phyloP scores from a whole-genome alignment of 2,329 filamentous ascomycete species.

The Aplosporella prunicola region DNA sequence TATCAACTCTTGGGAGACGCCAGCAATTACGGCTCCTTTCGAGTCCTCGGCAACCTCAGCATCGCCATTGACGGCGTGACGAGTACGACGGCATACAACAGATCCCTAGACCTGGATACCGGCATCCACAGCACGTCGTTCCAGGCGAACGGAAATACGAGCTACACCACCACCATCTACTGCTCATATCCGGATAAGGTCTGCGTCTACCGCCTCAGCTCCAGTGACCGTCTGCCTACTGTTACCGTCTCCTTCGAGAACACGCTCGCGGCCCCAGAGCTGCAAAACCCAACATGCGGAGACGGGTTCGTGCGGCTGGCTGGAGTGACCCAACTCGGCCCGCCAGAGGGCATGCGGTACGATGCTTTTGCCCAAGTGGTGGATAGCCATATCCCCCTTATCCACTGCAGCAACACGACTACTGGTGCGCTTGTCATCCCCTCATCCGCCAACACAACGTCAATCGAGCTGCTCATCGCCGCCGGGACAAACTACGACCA shows the following conservation, averaged over 20 bases:
- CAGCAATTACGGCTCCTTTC: slow-evolving; percentile 37
- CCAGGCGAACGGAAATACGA: slow-evolving; percentile 18
- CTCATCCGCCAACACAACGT: slow-evolving; percentile 14
- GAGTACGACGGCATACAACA: slow-evolving; percentile 27
- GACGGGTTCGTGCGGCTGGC: slow-evolving; percentile 23
- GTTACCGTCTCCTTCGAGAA: slow-evolving; percentile 38
- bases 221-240: slow-evolving; percentile 28
- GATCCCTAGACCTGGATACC: slow-evolving; percentile 36
- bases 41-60: slow-evolving; percentile 39
- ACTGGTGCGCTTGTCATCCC: slow-evolving; percentile 12
- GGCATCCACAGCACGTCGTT: slow-evolving; percentile 31
- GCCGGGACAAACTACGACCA: slow-evolving; percentile 43
- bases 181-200: slow-evolving; percentile 37
- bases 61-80: slow-evolving; percentile 28
- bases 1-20: slow-evolving; percentile 30
- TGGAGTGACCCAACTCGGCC: slow-evolving; percentile 32
- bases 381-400: slow-evolving; percentile 14
- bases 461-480: slow-evolving; percentile 34
- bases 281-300: slow-evolving; percentile 26
- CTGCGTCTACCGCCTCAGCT: slow-evolving; percentile 30
- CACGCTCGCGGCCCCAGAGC: slow-evolving; percentile 20
- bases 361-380: slow-evolving; percentile 29
- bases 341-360: slow-evolving; percentile 38
- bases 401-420: slow-evolving; percentile 11
- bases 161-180: slow-evolving; percentile 33